Conservation (phyloP, 2,329 filamentous ascomycete genomes). For the Trichoderma sp. region DNA sequence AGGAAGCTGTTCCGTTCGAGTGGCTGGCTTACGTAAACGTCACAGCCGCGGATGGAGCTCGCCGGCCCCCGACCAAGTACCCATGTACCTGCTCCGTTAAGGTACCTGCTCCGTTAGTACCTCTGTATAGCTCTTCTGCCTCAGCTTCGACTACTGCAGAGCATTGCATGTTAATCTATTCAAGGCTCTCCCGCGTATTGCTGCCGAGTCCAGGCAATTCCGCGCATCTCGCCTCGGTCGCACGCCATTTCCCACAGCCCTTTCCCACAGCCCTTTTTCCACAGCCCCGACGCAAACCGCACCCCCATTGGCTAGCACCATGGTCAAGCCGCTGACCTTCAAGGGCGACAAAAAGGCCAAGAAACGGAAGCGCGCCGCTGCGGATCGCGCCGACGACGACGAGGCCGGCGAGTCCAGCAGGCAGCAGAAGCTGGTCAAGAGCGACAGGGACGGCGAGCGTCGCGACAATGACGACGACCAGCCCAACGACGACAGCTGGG, state of each 20-base stretch:
- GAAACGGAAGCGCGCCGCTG: slow-evolving; percentile 75
- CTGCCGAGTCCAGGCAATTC: background rate
- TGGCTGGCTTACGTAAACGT: slow-evolving; percentile 27
- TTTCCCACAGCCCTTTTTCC: too few species aligned
- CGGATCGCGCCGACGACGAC: slow-evolving; percentile 47
- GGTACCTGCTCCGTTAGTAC: too few species aligned
- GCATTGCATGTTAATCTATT: too few species aligned
- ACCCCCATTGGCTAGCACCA: slow-evolving; percentile 36
- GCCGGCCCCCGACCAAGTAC: slow-evolving; percentile 35
- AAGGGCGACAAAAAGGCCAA: slow-evolving; percentile 96
- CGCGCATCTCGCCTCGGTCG: background rate
- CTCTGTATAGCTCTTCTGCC: too few species aligned
- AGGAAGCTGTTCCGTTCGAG: background rate
- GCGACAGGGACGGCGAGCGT: slow-evolving; percentile 2
- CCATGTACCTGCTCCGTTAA: too few species aligned
- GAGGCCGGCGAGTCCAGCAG: slow-evolving; percentile 20
- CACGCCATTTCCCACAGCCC: background rate
- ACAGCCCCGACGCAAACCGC: slow-evolving; percentile 16
- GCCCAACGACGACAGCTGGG: slow-evolving; percentile 81
- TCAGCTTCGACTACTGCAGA: too few species aligned
- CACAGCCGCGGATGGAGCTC: slow-evolving; percentile 31
- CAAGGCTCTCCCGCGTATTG: background rate
- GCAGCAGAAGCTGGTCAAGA: background rate
- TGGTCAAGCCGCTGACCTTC: slow-evolving; percentile 89
- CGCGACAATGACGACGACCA: slow-evolving; percentile 25